Base-by-base conservation (phyloP, 1,139 yeast species). In the Zygosaccharomyces pseudobailii region DNA sequence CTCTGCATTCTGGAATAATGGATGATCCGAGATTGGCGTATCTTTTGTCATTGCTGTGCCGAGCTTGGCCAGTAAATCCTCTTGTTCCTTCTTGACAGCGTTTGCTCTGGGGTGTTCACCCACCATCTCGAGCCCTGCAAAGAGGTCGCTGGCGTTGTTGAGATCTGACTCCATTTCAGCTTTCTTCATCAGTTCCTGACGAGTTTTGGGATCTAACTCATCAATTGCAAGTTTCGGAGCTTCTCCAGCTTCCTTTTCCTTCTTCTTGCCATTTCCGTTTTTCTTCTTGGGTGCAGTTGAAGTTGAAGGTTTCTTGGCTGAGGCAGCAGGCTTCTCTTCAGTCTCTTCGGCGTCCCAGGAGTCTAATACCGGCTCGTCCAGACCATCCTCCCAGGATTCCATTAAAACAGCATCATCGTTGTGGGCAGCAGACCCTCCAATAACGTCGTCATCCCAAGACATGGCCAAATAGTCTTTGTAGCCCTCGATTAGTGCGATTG, bases 111-210 rank as follows among this genome's bases (percentile, higher is more conserved):
- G 92, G 61, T 84, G 92, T 52, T 74, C 78, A 47, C 79, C 83
- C 41, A 85, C 86, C 47, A 85, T 84, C 28, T 89, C 90, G 55
- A 85, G 73, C 7, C 87, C 87, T 30, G 92, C 96, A 63, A 92
- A 88, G 59, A 92, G 74, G 60, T 88, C 95, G 24, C 96, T 92
- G 22, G 97, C 97, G 65, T 87, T 86, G 69, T 85, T 87, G 69
- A 92, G 74, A 71, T 92, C 98, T 30, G 95, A 80, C 42, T 80
- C 83, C 50, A 87, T 64, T 70, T 92, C 95, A 13, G 92, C 95
- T 64, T 84, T 74, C 63, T 76, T 84, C 67, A 86, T 74, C 67
- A 89, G 69, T 63, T 85, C 92, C 59, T 74, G 79, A 65, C 88
- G 78, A 9, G 87, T 81, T 53, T 72, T 74, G 53, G 79, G 86